These are phyloP conservation scores for Daldinia loculata DNA, from an alignment of 495 filamentous ascomycete genomes.

Conservation along the genomic window DNA sequence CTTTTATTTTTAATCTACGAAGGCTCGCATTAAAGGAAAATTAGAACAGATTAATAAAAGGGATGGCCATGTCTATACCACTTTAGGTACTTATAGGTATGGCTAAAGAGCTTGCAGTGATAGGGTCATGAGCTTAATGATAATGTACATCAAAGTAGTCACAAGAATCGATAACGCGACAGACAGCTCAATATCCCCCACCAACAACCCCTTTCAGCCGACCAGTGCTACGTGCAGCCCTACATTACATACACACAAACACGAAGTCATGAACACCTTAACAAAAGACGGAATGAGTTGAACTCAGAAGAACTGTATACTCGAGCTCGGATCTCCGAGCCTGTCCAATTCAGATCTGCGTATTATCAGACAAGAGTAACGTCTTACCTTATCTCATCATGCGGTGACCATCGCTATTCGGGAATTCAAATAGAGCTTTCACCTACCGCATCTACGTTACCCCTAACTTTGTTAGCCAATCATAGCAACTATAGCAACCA, in stretches of 20 bases:
- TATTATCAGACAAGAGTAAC: background rate
- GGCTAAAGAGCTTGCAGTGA: background rate
- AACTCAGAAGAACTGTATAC: constrained; percentile 19
- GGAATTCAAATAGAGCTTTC: background rate
- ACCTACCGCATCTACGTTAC: background rate
- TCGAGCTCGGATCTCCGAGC: constrained; percentile 33
- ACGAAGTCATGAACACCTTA: constrained; percentile 13
- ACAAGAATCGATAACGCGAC: constrained; percentile 21
- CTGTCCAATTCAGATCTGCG: background rate
- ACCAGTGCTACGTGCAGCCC: constrained; percentile 15
- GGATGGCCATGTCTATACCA: background rate
- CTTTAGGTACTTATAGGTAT: background rate
- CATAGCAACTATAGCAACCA: background rate
- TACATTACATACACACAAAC: background rate
- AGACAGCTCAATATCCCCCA: constrained; percentile 24
- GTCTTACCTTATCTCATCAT: background rate
- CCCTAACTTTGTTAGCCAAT: background rate
- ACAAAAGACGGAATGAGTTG: constrained; percentile 26
- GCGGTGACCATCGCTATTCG: background rate
- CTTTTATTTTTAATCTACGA: constrained; percentile 1
- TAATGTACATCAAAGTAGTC: constrained; percentile 21
- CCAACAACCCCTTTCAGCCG: constrained; percentile 25
- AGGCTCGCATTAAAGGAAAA: background rate
- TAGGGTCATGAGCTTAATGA: constrained; percentile 2
- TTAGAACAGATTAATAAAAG: background rate